Evolutionary conservation across 306 rosid genomes (phyloP).

Genomic region (Prunus persica): DNA sequence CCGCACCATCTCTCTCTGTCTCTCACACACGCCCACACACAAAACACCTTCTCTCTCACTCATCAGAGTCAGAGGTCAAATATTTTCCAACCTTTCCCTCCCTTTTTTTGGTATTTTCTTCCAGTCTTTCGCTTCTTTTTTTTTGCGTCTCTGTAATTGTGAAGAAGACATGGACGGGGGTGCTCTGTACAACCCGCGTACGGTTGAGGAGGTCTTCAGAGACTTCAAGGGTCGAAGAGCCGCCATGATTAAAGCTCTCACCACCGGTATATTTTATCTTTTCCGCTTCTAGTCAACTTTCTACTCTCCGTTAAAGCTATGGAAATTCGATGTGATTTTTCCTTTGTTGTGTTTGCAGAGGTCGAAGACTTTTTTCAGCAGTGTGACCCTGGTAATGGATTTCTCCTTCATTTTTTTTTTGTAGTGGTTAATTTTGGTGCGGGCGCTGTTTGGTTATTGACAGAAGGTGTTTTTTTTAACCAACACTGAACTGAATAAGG

Average conservation of each 20-base stretch:
- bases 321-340: neutral
- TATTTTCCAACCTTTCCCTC: constrained; percentile 52
- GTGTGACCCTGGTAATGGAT: constrained; percentile 62
- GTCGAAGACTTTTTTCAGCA: constrained; percentile 49
- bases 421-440: neutral
- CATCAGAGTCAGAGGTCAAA: constrained; percentile 30
- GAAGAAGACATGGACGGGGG: constrained; percentile 41
- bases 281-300: neutral
- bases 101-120: constrained; percentile 13
- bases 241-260: constrained; percentile 65
- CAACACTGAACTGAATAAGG: neutral
- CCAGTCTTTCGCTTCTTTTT: too few species aligned
- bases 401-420: neutral
- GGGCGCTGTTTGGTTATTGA: neutral
- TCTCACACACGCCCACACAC: neutral
- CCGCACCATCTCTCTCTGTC: constrained; percentile 25
- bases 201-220: constrained; percentile 60
- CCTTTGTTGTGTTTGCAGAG: constrained; percentile 31
- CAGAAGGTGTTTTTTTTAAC: neutral
- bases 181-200: constrained; percentile 40
- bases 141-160: neutral
- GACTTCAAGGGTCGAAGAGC: constrained; percentile 69
- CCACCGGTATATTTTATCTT: constrained; percentile 37
- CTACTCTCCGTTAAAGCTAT: neutral
- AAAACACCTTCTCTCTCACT: neutral